Percentiles rank a stretch among this genome's conserved stretches.
Evolutionary conservation across 2,329 filamentous ascomycete genomes (phyloP).

Genomic region (Beauveria scarabaeidicola): DNA sequence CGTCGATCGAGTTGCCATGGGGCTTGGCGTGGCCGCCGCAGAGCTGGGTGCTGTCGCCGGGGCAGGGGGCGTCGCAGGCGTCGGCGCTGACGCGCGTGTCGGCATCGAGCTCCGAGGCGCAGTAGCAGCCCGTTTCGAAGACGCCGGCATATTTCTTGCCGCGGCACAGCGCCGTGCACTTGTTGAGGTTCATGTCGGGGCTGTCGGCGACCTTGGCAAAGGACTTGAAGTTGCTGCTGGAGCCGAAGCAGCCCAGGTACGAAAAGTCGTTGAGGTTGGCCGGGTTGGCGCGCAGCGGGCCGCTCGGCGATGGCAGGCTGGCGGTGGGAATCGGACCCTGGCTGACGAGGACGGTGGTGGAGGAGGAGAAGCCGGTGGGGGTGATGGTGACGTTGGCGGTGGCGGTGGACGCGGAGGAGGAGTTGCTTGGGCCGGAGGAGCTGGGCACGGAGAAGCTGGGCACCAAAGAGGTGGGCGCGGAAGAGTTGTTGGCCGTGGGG

Average conservation of each 20-base stretch:
- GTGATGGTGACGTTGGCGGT: constrained; percentile 17
- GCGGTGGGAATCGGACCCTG: constrained; percentile 3
- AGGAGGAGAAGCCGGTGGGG: background rate
- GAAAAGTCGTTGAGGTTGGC: constrained; percentile 24
- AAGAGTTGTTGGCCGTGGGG: background rate
- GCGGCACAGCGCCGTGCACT: constrained; percentile 30
- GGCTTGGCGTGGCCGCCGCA: constrained; percentile 32
- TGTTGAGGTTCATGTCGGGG: constrained; percentile 30
- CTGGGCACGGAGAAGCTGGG: too few species aligned
- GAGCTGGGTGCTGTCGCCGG: constrained; percentile 27
- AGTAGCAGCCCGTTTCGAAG: constrained; percentile 35
- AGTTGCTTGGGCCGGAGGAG: background rate
- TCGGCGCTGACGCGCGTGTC: constrained; percentile 28
- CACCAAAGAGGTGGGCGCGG: constrained; percentile 7
- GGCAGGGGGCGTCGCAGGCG: constrained; percentile 31
- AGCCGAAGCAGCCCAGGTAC: constrained; percentile 35
- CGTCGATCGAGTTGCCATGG: background rate
- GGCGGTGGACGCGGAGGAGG: constrained; percentile 3
- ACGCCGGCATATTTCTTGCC: constrained; percentile 31
- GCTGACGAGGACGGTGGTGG: background rate
- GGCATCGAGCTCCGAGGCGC: constrained; percentile 32
- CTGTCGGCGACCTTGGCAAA: constrained; percentile 25
- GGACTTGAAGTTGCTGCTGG: constrained; percentile 25
- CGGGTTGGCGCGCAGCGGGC: constrained; percentile 21
- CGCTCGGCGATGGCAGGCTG: constrained; percentile 6